These are phyloP conservation scores for Lotmaria passim DNA, from an alignment of 208 protist species.

Conservation along the genomic window DNA sequence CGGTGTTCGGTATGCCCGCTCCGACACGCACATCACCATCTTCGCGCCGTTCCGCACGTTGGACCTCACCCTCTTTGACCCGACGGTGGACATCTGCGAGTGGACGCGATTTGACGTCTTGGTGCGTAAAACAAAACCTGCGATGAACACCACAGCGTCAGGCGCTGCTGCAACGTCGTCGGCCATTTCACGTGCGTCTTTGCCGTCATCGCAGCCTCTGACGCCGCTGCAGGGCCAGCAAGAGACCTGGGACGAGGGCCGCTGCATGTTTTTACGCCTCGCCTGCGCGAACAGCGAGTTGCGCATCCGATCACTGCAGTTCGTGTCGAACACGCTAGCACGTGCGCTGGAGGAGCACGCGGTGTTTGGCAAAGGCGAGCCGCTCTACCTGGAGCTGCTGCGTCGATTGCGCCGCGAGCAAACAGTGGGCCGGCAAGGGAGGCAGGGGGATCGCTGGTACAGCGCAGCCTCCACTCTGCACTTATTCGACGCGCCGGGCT, in stretches of 20 bases:
- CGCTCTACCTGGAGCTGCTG: slow-evolving; percentile 61
- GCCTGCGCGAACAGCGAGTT: slow-evolving; percentile 82
- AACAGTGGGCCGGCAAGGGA: neutral
- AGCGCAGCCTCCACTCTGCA: slow-evolving; percentile 21
- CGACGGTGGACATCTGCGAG: slow-evolving; percentile 66
- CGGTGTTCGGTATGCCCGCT: slow-evolving; percentile 28
- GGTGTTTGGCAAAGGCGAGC: slow-evolving; percentile 65
- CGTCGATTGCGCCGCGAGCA: slow-evolving; percentile 10
- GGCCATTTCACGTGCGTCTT: neutral
- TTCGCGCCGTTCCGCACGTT: slow-evolving; percentile 76
- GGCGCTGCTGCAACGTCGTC: neutral
- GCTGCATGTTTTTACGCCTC: slow-evolving; percentile 67
- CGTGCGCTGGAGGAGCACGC: slow-evolving; percentile 59
- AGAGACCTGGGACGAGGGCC: slow-evolving; percentile 47
- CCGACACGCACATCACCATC: slow-evolving; percentile 53
- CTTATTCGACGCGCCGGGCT: slow-evolving; percentile 28
- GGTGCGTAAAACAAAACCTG: slow-evolving; percentile 47
- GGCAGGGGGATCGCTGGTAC: slow-evolving; percentile 5
- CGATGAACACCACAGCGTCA: neutral
- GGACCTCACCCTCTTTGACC: slow-evolving; percentile 68
- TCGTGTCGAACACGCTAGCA: slow-evolving; percentile 62
- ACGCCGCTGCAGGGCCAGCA: slow-evolving; percentile 35
- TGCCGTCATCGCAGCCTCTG: neutral
- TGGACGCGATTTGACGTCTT: slow-evolving; percentile 79
- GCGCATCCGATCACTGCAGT: slow-evolving; percentile 74